Evolutionary conservation across 768 basidiomycete genomes (phyloP).

Genomic region (Phlebiopsis gigantea): DNA sequence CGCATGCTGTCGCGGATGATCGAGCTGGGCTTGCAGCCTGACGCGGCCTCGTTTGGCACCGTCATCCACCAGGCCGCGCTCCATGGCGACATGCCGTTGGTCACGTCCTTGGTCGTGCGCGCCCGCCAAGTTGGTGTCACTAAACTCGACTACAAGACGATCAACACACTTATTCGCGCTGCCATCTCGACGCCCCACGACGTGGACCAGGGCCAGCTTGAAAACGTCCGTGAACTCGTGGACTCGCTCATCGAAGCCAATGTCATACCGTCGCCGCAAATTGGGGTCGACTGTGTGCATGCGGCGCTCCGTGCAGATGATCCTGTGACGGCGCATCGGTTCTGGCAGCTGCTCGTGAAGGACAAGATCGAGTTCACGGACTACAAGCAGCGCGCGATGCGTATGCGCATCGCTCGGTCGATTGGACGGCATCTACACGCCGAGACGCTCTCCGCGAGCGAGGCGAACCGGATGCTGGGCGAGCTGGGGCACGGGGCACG

Average conservation of each 20-base stretch:
- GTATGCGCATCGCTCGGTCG: slow-evolving; percentile 34
- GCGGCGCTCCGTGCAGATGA: slow-evolving; percentile 45
- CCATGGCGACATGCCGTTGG: slow-evolving; percentile 40
- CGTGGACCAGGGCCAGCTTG: slow-evolving; percentile 30
- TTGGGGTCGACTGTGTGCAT: slow-evolving; percentile 47
- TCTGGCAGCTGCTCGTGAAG: slow-evolving; percentile 49
- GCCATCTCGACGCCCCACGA: slow-evolving; percentile 24
- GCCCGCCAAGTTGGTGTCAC: slow-evolving; percentile 32
- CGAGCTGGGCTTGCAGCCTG: slow-evolving; percentile 41
- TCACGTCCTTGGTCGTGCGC: slow-evolving; percentile 34
- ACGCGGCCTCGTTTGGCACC: slow-evolving; percentile 53
- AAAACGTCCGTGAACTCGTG: slow-evolving; percentile 38
- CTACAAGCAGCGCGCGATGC: slow-evolving; percentile 36
- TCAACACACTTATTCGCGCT: slow-evolving; percentile 42
- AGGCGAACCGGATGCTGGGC: slow-evolving; percentile 26
- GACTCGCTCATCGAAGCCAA: slow-evolving; percentile 30
- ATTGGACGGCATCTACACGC: slow-evolving; percentile 26
- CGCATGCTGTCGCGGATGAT: slow-evolving; percentile 48
- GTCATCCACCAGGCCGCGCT: slow-evolving; percentile 53
- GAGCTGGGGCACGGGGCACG: slow-evolving; percentile 23
- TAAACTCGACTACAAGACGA: slow-evolving; percentile 42
- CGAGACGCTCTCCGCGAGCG: slow-evolving; percentile 24
- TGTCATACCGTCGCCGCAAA: slow-evolving; percentile 36
- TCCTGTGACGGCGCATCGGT: slow-evolving; percentile 49
- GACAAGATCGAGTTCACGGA: slow-evolving; percentile 42